Evolutionary conservation across 371 early-diverging fungal species (phyloP).

Genomic region (Syncephalastrum racemosum): DNA sequence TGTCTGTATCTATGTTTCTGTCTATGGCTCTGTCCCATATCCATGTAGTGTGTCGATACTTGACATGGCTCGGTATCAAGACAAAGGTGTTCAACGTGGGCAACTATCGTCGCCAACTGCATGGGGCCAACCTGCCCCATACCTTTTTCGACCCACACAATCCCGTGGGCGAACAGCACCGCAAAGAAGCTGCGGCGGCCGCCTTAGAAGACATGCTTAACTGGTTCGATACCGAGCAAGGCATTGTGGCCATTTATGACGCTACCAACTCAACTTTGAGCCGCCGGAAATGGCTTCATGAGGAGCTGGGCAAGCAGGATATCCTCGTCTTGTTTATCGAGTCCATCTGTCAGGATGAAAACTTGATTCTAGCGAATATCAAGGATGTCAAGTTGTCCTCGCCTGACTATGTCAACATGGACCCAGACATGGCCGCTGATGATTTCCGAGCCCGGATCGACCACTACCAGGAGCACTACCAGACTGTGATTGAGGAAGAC

Average conservation of each 20-base stretch:
- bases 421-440: conserved; percentile 67
- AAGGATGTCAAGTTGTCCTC: conserved; percentile 91
- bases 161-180: conserved; percentile 66
- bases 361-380: conserved; percentile 86
- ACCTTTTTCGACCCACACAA: conserved; percentile 94
- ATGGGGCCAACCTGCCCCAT: conserved; percentile 82
- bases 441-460: conserved; percentile 82
- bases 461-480: conserved; percentile 90
- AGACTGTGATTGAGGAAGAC: conserved; percentile 78
- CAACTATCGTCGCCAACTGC: conserved; percentile 88
- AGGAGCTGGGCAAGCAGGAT: conserved; percentile 63
- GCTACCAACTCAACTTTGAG: conserved; percentile 94
- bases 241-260: conserved; percentile 91
- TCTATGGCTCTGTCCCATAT: no score
- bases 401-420: conserved; percentile 87
- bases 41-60: conserved; percentile 21
- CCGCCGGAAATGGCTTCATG: conserved; percentile 74
- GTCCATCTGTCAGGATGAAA: conserved; percentile 89
- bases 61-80: conserved; percentile 91
- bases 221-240: conserved; percentile 84
- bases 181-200: conserved; percentile 79
- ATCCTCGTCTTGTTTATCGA: conserved; percentile 95
- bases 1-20: no score
- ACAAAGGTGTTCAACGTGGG: conserved; percentile 95
- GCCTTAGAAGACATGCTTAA: conserved; percentile 89